Evolutionary conservation across 2,329 filamentous ascomycete species (phyloP), one percentile per base, ranked within the genome.

Genomic region (Scleromitrula shiraiana): DNA sequence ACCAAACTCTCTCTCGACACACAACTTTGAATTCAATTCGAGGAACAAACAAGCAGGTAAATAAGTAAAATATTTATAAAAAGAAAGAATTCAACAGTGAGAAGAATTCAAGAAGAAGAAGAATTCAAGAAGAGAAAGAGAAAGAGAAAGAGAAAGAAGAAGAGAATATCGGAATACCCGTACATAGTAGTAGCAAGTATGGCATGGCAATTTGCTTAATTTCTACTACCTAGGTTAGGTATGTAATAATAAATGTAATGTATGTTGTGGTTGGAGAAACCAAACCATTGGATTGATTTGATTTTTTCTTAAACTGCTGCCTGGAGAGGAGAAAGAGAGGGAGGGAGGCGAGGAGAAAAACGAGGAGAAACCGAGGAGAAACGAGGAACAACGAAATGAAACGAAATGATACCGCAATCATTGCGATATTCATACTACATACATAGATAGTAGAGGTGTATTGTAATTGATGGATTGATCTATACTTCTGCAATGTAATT

Each of bases 271-370:
- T 15, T 35, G 24, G 14, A 29, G 14, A 14, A 35, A 17, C 15
- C n/a, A 17, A 19, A 15, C 9, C 7, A 35, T 7, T 20, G 12
- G 10, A 41, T 23, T 17, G 24, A 24, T 36, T 27, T 24, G 24
- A 29, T 24, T 22, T 12, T 36, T 40, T 46, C 35, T 30, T 46
- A 46, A 32, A 30, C 43, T 46, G 43, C 43, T 46, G 43, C 43
- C 43, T 46, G 43, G 43, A 46, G 19, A 22, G 7, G 35, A 22
- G 19, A 14, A 17, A 17, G 35, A 20, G 20, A 23, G 36, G 20
- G 20, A 7, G 20, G n/a, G 14, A 14, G 7, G 7, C 15, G 6
- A 14, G 12, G 20, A 12, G 8, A 24, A 22, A 38, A 23, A 33
- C 5, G 30, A 14, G n/a, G n/a, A 5, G 30, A 33, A 27, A 27